These are phyloP conservation scores for Alopecurus myosuroides DNA, from an alignment of 176 grass and related monocot species.

Conservation along the genomic window DNA sequence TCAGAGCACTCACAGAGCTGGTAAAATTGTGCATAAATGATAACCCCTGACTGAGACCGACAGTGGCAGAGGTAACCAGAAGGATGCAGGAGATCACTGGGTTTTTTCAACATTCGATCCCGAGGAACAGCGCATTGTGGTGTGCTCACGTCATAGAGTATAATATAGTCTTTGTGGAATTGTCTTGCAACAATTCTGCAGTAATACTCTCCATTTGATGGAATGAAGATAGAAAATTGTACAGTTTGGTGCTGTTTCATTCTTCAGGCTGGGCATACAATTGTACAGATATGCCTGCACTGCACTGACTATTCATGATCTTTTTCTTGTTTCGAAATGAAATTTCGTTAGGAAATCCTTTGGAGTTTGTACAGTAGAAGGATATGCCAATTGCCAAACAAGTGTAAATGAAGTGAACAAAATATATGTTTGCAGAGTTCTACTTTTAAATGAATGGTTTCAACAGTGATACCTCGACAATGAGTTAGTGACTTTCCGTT, in stretches of 20 bases:
- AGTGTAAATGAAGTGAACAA: too few species aligned
- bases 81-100: conserved; percentile 66
- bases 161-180: background rate
- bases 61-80: conserved; percentile 42
- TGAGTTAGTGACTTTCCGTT: background rate
- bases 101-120: conserved; percentile 44
- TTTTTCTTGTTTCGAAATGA: background rate
- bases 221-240: conserved; percentile 1
- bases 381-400: too few species aligned
- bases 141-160: conserved; percentile 63
- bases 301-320: conserved; percentile 1
- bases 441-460: background rate
- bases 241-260: conserved; percentile 21
- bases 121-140: conserved; percentile 53
- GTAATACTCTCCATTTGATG: background rate
- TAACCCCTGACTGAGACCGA: conserved; percentile 39
- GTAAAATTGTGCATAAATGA: conserved; percentile 56
- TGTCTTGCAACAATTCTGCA: background rate
- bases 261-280: conserved; percentile 1
- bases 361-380: background rate
- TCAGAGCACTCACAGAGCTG: conserved; percentile 42
- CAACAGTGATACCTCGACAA: background rate
- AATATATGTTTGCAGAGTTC: background rate
- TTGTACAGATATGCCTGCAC: conserved; percentile 27
- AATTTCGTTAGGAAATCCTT: background rate